A percentile compares a stretch with the other conserved stretches of the same genome.
Evolutionary conservation across 768 basidiomycete genomes (phyloP).

Genomic region (Tulasnella sp.): DNA sequence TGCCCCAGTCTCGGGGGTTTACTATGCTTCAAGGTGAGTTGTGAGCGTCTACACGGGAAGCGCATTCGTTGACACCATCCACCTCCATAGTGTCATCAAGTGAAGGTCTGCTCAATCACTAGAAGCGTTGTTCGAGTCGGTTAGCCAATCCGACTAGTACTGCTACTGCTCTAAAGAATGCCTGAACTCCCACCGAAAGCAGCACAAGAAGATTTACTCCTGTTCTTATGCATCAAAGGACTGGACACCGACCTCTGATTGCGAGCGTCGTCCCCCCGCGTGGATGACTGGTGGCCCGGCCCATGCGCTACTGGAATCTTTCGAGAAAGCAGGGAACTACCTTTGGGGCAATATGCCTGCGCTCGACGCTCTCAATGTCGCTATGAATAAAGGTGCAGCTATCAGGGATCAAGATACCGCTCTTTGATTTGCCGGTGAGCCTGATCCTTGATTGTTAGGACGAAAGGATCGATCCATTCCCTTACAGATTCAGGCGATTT

Average conservation of each 20-base stretch:
- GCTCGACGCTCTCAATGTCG: slow-evolving; percentile 43
- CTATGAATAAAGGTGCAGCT: slow-evolving; percentile 39
- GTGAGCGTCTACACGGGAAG: background rate
- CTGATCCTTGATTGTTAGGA: background rate
- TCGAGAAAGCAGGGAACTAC: slow-evolving; percentile 31
- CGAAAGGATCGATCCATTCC: background rate
- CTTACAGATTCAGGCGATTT: slow-evolving; percentile 55
- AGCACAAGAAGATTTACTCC: slow-evolving; percentile 47
- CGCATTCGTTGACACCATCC: background rate
- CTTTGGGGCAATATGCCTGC: slow-evolving; percentile 48
- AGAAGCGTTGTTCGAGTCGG: background rate
- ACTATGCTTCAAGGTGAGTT: background rate
- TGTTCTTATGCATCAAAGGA: slow-evolving; percentile 36
- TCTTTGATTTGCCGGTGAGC: slow-evolving; percentile 30
- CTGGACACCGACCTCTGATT: background rate
- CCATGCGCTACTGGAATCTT: background rate
- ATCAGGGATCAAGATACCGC: slow-evolving; percentile 8
- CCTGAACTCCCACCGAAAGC: slow-evolving; percentile 48
- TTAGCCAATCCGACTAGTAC: background rate
- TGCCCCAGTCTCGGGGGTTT: background rate
- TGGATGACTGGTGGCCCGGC: background rate
- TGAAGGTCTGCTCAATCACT: background rate
- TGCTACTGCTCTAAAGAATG: slow-evolving; percentile 46
- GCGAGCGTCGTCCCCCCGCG: background rate
- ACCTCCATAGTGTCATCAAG: slow-evolving; percentile 5